These are phyloP conservation scores for Datisca glomerata DNA, from an alignment of 306 rosid genomes.

Conservation along the genomic window DNA sequence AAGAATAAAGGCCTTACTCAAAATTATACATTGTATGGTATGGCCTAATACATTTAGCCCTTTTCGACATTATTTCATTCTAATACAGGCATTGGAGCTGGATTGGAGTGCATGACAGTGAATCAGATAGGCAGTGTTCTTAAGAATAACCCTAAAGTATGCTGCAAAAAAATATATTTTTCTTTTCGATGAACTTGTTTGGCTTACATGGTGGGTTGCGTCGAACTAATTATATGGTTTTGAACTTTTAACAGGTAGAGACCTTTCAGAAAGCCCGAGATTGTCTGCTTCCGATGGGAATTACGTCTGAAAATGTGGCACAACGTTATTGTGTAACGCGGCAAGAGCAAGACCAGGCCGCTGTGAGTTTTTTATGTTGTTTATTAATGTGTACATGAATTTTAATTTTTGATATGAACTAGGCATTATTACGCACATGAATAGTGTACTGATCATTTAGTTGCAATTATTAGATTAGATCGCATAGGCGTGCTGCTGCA, in stretches of 20 bases:
- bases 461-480: constrained; percentile 41
- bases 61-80: constrained; percentile 3
- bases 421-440: background rate
- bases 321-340: constrained; percentile 64
- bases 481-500: constrained; percentile 82
- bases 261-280: constrained; percentile 60
- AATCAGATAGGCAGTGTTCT: constrained; percentile 20
- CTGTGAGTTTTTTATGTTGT: constrained; percentile 43
- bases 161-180: no score
- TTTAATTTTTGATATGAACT: background rate
- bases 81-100: constrained; percentile 73
- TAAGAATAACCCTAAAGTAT: constrained; percentile 54
- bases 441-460: background rate
- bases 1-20: background rate
- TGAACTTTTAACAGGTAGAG: constrained; percentile 26
- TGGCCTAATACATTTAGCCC: background rate
- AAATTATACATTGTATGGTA: no score
- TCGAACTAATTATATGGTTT: no score
- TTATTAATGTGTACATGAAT: background rate
- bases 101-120: constrained; percentile 64
- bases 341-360: constrained; percentile 84
- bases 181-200: no score
- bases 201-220: no score
- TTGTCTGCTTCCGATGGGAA: constrained; percentile 88
- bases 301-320: constrained; percentile 91